A percentile compares a stretch with the other conserved stretches of the same genome.
These are phyloP conservation scores for Beauveria pseudobassiana DNA, from an alignment of 2,329 filamentous ascomycete species.

Conservation along the genomic window DNA sequence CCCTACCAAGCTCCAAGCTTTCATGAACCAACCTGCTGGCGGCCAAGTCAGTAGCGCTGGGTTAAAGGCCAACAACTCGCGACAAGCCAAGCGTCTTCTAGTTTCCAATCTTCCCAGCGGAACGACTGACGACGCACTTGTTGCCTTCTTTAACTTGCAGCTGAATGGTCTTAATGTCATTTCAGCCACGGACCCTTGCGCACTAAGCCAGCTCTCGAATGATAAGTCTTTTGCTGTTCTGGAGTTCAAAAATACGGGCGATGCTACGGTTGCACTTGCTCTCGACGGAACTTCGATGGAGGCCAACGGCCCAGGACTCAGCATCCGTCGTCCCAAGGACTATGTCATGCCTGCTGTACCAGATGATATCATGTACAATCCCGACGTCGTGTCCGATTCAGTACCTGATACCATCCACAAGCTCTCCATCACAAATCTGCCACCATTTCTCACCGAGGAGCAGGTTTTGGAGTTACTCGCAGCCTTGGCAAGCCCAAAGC, in stretches of 20 bases:
- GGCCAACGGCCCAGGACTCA: conserved; percentile 57
- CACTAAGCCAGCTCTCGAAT: conserved; percentile 72
- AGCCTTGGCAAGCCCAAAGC: conserved; percentile 85
- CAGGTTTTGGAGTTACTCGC: conserved; percentile 85
- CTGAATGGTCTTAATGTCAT: conserved; percentile 95
- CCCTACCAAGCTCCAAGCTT: conserved; percentile 84
- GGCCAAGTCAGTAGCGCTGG: conserved; percentile 65
- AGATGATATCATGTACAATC: conserved; percentile 66
- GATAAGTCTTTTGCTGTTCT: conserved; percentile 76
- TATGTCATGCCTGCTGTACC: conserved; percentile 84
- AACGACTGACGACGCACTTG: conserved; percentile 67
- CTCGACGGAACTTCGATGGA: conserved; percentile 88
- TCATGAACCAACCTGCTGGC: conserved; percentile 77
- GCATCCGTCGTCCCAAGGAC: conserved; percentile 85
- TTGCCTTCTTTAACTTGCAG: conserved; percentile 90
- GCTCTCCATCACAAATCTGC: conserved; percentile 86
- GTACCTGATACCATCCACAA: conserved; percentile 94
- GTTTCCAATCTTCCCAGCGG: conserved; percentile 71
- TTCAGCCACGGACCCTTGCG: conserved; percentile 74
- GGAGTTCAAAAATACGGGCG: conserved; percentile 81
- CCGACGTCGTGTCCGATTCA: conserved; percentile 67
- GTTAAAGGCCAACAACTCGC: conserved; percentile 85
- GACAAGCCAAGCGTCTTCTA: conserved; percentile 88
- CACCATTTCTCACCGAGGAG: conserved; percentile 79
- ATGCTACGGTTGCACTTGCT: conserved; percentile 86